phyloP scores from a whole-genome alignment of 306 rosid genomes.

The Notholithocarpus densiflorus region DNA sequence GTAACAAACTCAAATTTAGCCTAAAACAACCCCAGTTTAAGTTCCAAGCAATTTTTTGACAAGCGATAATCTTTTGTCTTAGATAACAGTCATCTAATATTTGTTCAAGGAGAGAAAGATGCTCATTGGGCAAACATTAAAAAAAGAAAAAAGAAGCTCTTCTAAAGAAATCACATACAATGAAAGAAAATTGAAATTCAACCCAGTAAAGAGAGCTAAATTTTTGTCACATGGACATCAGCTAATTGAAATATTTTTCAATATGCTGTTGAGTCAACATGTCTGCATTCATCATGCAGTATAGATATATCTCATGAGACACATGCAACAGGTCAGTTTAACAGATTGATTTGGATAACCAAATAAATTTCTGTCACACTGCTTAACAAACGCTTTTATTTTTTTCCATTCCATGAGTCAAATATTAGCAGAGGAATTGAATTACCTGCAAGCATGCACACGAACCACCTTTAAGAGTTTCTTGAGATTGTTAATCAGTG shows the following conservation, averaged over 20 bases:
- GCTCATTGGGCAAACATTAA: neutral
- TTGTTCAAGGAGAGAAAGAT: neutral
- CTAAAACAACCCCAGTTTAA: neutral
- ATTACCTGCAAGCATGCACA: slow-evolving; percentile 92
- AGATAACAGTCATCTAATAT: neutral
- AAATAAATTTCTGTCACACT: neutral
- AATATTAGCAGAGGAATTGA: slow-evolving; percentile 16
- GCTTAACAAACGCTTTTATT: neutral
- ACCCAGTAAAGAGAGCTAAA: neutral
- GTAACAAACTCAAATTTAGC: neutral
- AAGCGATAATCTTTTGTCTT: neutral
- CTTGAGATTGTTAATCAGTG: slow-evolving; percentile 85
- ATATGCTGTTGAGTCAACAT: neutral
- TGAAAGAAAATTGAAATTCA: neutral
- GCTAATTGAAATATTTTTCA: neutral
- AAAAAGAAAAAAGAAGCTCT: too few species aligned
- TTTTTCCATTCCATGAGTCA: slow-evolving; percentile 14
- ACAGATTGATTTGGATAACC: neutral
- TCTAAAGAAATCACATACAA: neutral
- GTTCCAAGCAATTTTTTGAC: neutral
- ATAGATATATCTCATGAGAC: neutral
- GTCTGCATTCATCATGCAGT: neutral
- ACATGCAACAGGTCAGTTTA: neutral
- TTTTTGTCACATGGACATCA: neutral
- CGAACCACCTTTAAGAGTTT: slow-evolving; percentile 74